Evolutionary conservation across 2,329 filamentous ascomycete species (phyloP).

Genomic region (Neoascochyta sp.): DNA sequence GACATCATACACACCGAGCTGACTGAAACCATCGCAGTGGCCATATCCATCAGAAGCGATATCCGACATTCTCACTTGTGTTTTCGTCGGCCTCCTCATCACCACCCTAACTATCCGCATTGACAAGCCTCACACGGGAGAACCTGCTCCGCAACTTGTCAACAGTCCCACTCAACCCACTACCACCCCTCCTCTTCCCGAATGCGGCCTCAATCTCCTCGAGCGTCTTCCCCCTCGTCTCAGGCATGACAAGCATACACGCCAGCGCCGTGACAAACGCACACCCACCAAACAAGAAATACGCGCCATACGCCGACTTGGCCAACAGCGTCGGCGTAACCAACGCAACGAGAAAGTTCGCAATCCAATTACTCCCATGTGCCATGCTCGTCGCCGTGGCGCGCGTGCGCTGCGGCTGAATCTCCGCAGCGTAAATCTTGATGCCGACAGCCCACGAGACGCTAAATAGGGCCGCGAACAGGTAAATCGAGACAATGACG

Average conservation of each 20-base stretch:
- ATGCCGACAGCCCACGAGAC: constrained; percentile 53
- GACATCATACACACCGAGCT: too few species aligned
- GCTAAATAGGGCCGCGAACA: constrained; percentile 48
- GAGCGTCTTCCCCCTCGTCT: constrained; percentile 49
- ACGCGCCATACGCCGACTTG: constrained; percentile 31
- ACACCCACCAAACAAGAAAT: constrained; percentile 33
- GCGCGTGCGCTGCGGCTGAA: constrained; percentile 54
- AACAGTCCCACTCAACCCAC: too few species aligned
- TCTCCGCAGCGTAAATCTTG: constrained; percentile 57
- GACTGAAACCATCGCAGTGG: too few species aligned
- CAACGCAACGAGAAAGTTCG: constrained; percentile 33
- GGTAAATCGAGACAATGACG: constrained; percentile 50
- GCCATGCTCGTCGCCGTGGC: constrained; percentile 47
- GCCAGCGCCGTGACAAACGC: constrained; percentile 19
- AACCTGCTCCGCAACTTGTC: too few species aligned
- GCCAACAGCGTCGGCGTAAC: constrained; percentile 52
- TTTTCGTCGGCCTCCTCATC: too few species aligned
- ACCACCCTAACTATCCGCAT: too few species aligned
- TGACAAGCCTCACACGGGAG: too few species aligned
- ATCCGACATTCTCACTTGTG: too few species aligned
- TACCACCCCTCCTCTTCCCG: too few species aligned
- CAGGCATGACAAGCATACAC: constrained; percentile 46
- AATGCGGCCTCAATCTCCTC: constrained; percentile 51
- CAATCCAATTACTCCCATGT: constrained; percentile 39
- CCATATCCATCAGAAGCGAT: too few species aligned